Conservation (phyloP, 2,329 filamentous ascomycete genomes). For the Cladosporium austrohemisphaericum region DNA sequence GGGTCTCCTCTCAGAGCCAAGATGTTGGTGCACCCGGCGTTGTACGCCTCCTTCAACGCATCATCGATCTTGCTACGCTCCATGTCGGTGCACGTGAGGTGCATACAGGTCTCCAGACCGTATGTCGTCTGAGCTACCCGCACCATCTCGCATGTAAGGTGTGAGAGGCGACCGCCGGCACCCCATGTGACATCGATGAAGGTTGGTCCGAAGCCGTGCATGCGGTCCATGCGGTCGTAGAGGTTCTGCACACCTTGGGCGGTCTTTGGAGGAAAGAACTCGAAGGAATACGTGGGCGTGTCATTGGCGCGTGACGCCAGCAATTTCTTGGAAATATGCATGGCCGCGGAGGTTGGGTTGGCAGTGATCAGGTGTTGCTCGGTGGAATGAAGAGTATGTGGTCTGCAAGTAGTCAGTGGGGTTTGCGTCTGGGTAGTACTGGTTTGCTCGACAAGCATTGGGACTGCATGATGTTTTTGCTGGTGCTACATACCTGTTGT, state of each 20-base stretch:
- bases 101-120: conserved; percentile 97
- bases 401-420: conserved; percentile 18
- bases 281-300: conserved; percentile 92
- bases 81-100: conserved; percentile 98
- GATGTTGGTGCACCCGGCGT: conserved; percentile 95
- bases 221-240: conserved; percentile 98
- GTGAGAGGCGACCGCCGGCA: conserved; percentile 83
- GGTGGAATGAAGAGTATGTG: neutral
- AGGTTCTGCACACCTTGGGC: conserved; percentile 97
- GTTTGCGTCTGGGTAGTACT: neutral
- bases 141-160: conserved; percentile 96
- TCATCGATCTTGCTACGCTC: conserved; percentile 85
- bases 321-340: conserved; percentile 96
- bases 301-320: conserved; percentile 72
- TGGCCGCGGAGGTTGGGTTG: conserved; percentile 38
- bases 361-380: neutral
- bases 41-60: conserved; percentile 82
- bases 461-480: neutral
- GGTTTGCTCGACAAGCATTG: neutral
- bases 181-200: conserved; percentile 99
- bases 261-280: conserved; percentile 98
- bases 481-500: neutral
- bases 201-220: conserved; percentile 88
- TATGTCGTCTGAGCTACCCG: conserved; percentile 91
- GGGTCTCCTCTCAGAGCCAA: conserved; percentile 90